Evolutionary conservation across 1,284 basidiomycete genomes (phyloP).

Genomic region (Cryptococcus sp.): DNA sequence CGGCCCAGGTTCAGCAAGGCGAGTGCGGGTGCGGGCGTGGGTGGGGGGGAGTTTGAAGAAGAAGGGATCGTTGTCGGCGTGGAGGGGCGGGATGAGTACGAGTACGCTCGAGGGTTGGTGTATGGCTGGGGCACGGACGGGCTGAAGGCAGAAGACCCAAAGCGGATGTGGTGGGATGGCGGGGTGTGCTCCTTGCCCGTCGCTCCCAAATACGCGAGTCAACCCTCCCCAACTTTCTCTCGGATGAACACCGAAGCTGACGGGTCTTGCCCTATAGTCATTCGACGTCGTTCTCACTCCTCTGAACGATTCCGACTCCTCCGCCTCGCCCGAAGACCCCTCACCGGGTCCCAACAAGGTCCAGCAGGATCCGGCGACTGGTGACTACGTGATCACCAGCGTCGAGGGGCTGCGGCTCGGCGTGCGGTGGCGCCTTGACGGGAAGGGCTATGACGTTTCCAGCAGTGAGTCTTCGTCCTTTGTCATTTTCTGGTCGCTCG

Average conservation of each 20-base stretch:
- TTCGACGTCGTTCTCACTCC: slow-evolving; percentile 71
- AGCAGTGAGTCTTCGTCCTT: slow-evolving; percentile 59
- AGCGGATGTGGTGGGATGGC: slow-evolving; percentile 57
- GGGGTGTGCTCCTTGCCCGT: slow-evolving; percentile 71
- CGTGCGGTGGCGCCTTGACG: slow-evolving; percentile 72
- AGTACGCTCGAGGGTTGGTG: slow-evolving; percentile 69
- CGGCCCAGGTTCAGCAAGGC: not conserved
- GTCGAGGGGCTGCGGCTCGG: slow-evolving; percentile 70
- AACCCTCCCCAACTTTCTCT: not conserved
- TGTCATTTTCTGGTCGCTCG: not conserved
- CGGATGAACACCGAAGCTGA: not conserved
- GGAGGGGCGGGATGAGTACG: slow-evolving; percentile 65
- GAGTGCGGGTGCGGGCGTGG: not conserved
- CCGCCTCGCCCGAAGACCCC: slow-evolving; percentile 62
- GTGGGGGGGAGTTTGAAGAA: not conserved
- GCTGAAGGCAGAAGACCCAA: slow-evolving; percentile 24
- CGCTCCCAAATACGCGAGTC: slow-evolving; percentile 67
- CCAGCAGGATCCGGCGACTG: slow-evolving; percentile 57
- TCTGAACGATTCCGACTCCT: slow-evolving; percentile 47
- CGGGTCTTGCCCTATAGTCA: slow-evolving; percentile 14
- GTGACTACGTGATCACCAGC: slow-evolving; percentile 67
- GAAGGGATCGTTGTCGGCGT: slow-evolving; percentile 64
- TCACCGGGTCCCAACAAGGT: slow-evolving; percentile 67
- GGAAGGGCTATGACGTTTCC: slow-evolving; percentile 78
- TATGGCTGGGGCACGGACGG: slow-evolving; percentile 50